Conservation (phyloP, 768 basidiomycete genomes). For the Dioszegia hungarica region DNA sequence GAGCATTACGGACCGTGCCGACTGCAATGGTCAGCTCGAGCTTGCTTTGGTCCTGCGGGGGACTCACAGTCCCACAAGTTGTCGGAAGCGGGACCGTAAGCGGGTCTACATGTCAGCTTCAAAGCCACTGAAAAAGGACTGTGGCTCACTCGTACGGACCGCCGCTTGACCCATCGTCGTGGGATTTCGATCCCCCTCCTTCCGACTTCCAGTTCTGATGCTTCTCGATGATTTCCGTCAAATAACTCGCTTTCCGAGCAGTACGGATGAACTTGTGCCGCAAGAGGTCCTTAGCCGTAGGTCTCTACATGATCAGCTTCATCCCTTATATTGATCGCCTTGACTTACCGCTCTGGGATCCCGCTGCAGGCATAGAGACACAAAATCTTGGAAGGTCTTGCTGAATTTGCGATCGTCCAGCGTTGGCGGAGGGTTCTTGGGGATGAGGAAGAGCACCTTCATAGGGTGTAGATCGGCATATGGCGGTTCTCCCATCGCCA, state of each 20-base stretch:
- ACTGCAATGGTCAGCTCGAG: constrained; percentile 47
- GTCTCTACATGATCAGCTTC: constrained; percentile 59
- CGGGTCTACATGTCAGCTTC: constrained; percentile 14
- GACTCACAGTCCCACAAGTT: constrained; percentile 73
- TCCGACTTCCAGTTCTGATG: constrained; percentile 90
- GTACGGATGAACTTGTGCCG: constrained; percentile 94
- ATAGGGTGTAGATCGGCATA: constrained; percentile 98
- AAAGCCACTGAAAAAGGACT: not conserved
- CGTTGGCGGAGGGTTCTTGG: constrained; percentile 90
- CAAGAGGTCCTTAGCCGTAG: constrained; percentile 86
- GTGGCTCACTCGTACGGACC: not conserved
- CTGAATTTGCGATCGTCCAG: constrained; percentile 81
- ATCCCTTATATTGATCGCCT: constrained; percentile 4
- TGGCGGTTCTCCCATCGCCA: constrained; percentile 95
- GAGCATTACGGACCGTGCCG: constrained; percentile 81
- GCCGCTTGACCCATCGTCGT: constrained; percentile 47
- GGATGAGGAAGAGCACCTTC: constrained; percentile 98
- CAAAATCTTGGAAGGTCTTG: constrained; percentile 89
- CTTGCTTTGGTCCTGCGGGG: too few species aligned
- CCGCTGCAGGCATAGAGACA: constrained; percentile 82
- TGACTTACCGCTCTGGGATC: constrained; percentile 80
- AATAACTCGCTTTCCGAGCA: constrained; percentile 89
- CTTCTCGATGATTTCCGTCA: constrained; percentile 92
- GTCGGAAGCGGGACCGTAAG: constrained; percentile 52
- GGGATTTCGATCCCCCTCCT: constrained; percentile 64